Conservation (phyloP, 768 basidiomycete genomes). For the Boletus coccyginus region DNA sequence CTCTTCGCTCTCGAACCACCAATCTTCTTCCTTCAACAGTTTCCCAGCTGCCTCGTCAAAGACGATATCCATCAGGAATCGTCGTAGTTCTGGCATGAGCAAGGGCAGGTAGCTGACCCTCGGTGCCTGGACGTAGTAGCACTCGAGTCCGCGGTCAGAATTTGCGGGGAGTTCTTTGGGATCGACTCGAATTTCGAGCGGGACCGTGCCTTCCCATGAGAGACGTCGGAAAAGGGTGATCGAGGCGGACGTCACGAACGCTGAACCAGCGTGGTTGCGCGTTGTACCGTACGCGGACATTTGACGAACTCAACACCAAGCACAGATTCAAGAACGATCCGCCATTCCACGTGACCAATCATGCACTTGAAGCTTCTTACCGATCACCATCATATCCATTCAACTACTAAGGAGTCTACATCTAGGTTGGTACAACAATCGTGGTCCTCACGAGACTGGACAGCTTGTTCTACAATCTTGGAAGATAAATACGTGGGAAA, state of each 20-base stretch:
- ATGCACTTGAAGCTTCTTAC: too few relatives aligned
- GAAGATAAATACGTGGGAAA: too few relatives aligned
- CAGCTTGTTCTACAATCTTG: too few relatives aligned
- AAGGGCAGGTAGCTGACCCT: constrained; percentile 93
- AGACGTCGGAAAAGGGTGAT: constrained; percentile 85
- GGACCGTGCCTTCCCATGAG: constrained; percentile 89
- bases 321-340: not conserved
- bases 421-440: too few relatives aligned
- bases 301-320: constrained; percentile 4
- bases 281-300: constrained; percentile 57
- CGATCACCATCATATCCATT: too few relatives aligned
- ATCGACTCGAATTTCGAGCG: constrained; percentile 86
- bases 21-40: constrained; percentile 79
- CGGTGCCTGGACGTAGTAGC: constrained; percentile 88
- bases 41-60: constrained; percentile 83
- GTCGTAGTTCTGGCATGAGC: constrained; percentile 82
- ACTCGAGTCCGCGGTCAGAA: constrained; percentile 85
- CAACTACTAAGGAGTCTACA: too few relatives aligned
- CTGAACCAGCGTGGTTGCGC: constrained; percentile 46
- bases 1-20: constrained; percentile 96
- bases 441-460: too few relatives aligned
- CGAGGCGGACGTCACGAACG: constrained; percentile 52
- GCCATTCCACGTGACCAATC: constrained; percentile 11
- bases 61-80: constrained; percentile 88
- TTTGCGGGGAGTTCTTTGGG: constrained; percentile 87